Base-by-base conservation (phyloP, 108 stramenopile genomes). In the Cylindrotheca closterium region DNA sequence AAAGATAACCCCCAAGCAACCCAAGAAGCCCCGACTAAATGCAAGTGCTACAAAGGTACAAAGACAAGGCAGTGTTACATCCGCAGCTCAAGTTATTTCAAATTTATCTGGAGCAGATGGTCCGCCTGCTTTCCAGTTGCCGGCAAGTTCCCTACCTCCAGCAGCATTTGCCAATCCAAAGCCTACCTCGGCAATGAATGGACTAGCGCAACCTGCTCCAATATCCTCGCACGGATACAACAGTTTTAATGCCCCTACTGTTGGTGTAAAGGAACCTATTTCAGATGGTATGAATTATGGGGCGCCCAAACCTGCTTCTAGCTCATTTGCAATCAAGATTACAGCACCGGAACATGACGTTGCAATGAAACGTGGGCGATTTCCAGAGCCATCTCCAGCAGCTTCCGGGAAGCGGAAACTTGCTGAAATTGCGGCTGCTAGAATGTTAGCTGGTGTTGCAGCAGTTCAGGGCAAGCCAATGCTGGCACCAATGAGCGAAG, bases 351-450 rank as follows among this genome's bases (percentile, higher is more conserved):
- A 72, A n/a, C 83, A 75, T 19, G 79, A 79, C 18, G 70, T 72
- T 2, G 78, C 78, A 47, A 55, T 68, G 1, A 55, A 70, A 49
- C 47, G 62, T 28, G 80, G 80, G 8, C 79, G 73, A 27, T 91
- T 88, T 59, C 90, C 90, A 29, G 90, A 91, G 70, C 92, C 92
- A 26, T 87, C 85, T 26, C 92, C 92, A 1, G 92, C 92, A 3
- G 92, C 89, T 4, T 87, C 85, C 63, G 92, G 92, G 3, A 91
- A 88, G 70, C 78, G 92, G 10, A 93, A 93, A 72, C 49, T 85
- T 52, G 87, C 83, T 1, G 92, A 93, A 66, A 84, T 93, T 61
- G 87, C 85, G 18, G 92, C 89, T 2, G 92, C 92, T 26, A 80
- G 82, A 32, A 87, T 93, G 92, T 68, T 93, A 51, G 87, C 87